Conservation (phyloP, 768 basidiomycete species). For the Boletus coccyginus region DNA sequence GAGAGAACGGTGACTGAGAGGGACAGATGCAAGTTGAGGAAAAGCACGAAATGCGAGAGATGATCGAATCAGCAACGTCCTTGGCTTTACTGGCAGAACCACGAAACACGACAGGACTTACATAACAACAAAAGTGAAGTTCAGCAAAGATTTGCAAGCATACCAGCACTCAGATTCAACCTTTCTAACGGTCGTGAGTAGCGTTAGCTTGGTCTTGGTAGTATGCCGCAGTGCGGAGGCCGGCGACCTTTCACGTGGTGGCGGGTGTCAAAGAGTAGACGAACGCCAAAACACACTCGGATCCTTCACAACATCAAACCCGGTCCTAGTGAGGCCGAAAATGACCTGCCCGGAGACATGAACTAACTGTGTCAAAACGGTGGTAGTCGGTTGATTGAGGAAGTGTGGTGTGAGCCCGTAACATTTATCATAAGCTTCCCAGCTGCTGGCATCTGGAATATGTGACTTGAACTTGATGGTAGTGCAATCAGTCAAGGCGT, state of each 20-base stretch:
- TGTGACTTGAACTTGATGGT: conserved; percentile 2
- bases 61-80: conserved; percentile 20
- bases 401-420: conserved; percentile 19
- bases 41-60: conserved; percentile 14
- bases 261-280: conserved; percentile 26
- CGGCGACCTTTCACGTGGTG: conserved; percentile 29
- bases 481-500: conserved; percentile 4
- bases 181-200: conserved; percentile 19
- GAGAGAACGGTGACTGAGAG: conserved; percentile 16
- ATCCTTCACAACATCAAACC: conserved; percentile 31
- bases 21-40: conserved; percentile 19
- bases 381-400: conserved; percentile 19
- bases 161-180: conserved; percentile 31
- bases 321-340: conserved; percentile 14
- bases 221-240: conserved; percentile 21
- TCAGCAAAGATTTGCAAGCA: conserved; percentile 28
- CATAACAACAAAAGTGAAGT: conserved; percentile 31
- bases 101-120: conserved; percentile 31
- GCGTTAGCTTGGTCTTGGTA: conserved; percentile 20
- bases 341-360: conserved; percentile 16
- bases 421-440: conserved; percentile 30
- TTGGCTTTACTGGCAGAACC: conserved; percentile 15
- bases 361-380: conserved; percentile 20
- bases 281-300: conserved; percentile 26
- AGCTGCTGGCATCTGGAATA: conserved; percentile 1